A percentile compares a stretch with the other conserved stretches of the same genome.
phyloP scores from a whole-genome alignment of 83 land plant species.

The Picea abies region DNA sequence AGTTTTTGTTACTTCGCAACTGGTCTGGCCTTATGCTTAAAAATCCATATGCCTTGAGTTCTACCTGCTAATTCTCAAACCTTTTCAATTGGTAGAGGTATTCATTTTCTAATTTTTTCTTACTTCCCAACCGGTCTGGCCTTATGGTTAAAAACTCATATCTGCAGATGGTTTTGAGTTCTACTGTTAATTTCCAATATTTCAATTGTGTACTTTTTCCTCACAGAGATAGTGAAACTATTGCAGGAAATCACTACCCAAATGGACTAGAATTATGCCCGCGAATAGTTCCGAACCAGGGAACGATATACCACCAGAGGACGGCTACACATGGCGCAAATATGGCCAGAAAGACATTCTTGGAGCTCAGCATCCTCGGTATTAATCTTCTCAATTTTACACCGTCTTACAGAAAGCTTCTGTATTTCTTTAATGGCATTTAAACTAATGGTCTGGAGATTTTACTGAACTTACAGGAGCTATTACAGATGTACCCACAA shows the following conservation, averaged over 20 bases:
- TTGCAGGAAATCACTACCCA: slow-evolving; percentile 49
- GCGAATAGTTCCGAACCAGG: slow-evolving; percentile 31
- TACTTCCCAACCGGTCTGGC: background rate
- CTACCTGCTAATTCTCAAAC: background rate
- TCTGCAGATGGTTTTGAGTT: background rate
- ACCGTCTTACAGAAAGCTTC: background rate
- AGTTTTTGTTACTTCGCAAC: too few relatives aligned
- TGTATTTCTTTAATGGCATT: background rate
- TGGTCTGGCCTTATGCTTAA: background rate
- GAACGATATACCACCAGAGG: slow-evolving; percentile 45
- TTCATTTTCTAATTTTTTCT: background rate
- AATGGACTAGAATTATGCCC: slow-evolving; percentile 34
- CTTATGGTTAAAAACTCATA: background rate
- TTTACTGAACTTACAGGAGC: slow-evolving; percentile 37
- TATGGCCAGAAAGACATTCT: slow-evolving; percentile 75
- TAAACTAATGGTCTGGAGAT: background rate
- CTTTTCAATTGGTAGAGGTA: background rate
- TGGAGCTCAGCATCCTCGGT: slow-evolving; percentile 63
- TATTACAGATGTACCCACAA: slow-evolving; percentile 73
- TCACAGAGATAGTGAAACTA: background rate
- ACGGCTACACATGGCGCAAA: slow-evolving; percentile 70
- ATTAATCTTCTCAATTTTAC: background rate
- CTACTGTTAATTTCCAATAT: background rate
- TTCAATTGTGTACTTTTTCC: background rate
- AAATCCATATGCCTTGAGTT: background rate